These are phyloP conservation scores for Leishmania gerbilli DNA, from an alignment of 208 protist species.

Conservation along the genomic window DNA sequence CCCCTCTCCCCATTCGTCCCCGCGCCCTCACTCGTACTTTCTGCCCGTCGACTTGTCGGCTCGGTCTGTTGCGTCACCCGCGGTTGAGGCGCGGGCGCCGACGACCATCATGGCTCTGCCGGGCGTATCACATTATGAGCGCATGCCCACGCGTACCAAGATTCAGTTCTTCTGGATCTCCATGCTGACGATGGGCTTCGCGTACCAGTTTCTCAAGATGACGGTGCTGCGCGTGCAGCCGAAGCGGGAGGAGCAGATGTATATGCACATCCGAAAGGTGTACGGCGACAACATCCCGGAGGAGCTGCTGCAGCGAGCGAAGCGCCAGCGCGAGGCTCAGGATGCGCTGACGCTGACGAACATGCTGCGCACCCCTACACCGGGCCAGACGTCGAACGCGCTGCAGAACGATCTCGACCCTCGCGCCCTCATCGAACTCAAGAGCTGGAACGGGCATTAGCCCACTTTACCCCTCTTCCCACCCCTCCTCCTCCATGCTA, in stretches of 20 bases:
- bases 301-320: constrained; percentile 59
- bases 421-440: constrained; percentile 53
- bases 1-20: not conserved
- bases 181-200: constrained; percentile 78
- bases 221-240: constrained; percentile 77
- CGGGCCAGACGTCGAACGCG: constrained; percentile 73
- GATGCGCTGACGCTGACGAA: constrained; percentile 76
- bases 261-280: constrained; percentile 63
- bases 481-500: not conserved
- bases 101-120: constrained; percentile 49
- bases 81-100: not conserved
- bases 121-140: constrained; percentile 77
- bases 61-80: not conserved
- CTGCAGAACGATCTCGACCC: constrained; percentile 85
- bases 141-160: constrained; percentile 78
- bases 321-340: constrained; percentile 76
- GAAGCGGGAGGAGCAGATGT: constrained; percentile 89
- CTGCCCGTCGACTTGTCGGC: not conserved
- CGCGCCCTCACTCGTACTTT: not conserved
- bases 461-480: not conserved
- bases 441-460: constrained; percentile 80
- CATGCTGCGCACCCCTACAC: constrained; percentile 78
- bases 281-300: constrained; percentile 81
- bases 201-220: constrained; percentile 78
- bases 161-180: constrained; percentile 80